Base-by-base conservation (phyloP, 23 red algal genomes). In the Chondrus crispus region DNA sequence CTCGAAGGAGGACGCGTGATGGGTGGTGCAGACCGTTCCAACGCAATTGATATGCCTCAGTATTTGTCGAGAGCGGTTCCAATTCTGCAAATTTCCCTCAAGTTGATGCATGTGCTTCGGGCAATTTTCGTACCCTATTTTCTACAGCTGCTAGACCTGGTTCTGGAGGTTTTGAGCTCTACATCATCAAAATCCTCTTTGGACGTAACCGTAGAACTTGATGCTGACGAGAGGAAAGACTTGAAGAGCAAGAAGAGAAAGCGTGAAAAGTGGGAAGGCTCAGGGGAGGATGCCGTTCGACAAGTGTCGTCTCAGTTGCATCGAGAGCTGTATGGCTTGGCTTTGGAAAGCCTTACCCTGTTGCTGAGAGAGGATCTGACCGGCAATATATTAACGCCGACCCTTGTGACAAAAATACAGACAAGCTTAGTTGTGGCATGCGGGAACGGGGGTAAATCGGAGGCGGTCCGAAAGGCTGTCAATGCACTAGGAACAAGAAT, bases 41-140 rank as follows among this genome's bases (percentile, higher is more conserved):
- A n/a, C n/a, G n/a, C n/a, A n/a, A n/a, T n/a, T n/a, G n/a, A n/a
- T n/a, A 9, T 66, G 7, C 60, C 60, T 9, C 26, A n/a, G 18
- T 22, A 22, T 32, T 22, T 89, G 49, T 89, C 73, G 11, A 80
- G 77, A n/a, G 88, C 88, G 4, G 54, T 77, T 70, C 88, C 88
- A 35, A 82, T 92, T 62, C 74, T 75, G 19, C 43, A 35, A 19
- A 26, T 75, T 36, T 42, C 74, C 5, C 18, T 81, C 40, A 33
- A 36, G 18, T 46, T 92, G 37, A 68, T 82, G 16, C 6, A 63
- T 44, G 82, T 40, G 44, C 45, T 92, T 0, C 75, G 64, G 20
- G 11, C 35, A 36, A 68, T 92, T 5, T 75, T 82, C 63, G 35
- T 92, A 7, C 88, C 88, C 13, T 92, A 92, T 37, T 58, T 92